phyloP scores from a whole-genome alignment of 164 flowering plant species.

The Nelumbo lutea region DNA sequence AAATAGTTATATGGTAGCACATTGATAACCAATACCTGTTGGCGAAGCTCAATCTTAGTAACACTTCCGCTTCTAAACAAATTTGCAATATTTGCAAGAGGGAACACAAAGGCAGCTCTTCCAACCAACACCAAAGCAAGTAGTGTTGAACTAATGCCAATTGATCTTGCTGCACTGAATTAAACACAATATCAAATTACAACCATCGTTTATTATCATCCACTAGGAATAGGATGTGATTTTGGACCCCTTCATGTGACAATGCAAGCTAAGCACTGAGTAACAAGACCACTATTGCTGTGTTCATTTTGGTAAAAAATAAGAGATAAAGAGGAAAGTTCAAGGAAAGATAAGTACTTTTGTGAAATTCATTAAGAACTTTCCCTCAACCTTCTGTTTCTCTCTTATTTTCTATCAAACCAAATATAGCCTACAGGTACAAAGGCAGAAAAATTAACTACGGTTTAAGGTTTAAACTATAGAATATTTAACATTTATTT shows the following conservation, averaged over 20 bases:
- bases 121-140: slow-evolving; percentile 52
- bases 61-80: slow-evolving; percentile 22
- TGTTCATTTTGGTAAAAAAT: neutral
- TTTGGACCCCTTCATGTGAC: neutral
- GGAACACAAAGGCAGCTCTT: slow-evolving; percentile 70
- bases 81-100: slow-evolving; percentile 44
- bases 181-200: slow-evolving; percentile 13
- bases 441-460: neutral
- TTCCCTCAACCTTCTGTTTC: no score
- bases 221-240: neutral
- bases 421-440: neutral
- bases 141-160: slow-evolving; percentile 51
- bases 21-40: slow-evolving; percentile 33
- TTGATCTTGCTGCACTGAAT: slow-evolving; percentile 55
- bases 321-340: no score
- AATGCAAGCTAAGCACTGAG: neutral
- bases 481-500: no score
- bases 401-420: neutral
- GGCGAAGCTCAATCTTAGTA: slow-evolving; percentile 31
- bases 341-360: no score
- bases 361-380: no score
- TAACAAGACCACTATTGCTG: no score
- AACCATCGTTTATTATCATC: neutral
- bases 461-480: no score
- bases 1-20: neutral